Conservation (phyloP, 108 stramenopile species). For the Cafeteria roenbergensis region DNA sequence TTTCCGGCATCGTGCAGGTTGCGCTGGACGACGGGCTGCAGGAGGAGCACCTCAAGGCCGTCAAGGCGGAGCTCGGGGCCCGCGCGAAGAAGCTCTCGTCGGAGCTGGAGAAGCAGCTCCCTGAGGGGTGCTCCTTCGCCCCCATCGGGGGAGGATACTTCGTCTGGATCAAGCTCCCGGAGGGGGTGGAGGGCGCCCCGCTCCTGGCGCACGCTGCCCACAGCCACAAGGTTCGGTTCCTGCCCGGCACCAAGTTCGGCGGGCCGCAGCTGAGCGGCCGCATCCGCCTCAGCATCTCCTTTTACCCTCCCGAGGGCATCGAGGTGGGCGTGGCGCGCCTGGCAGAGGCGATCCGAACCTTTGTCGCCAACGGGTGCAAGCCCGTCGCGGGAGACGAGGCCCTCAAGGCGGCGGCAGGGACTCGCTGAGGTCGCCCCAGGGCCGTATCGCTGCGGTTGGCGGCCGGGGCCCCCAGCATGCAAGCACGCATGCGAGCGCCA, state of each 20-base stretch:
- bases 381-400: no score
- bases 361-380: conserved; percentile 12
- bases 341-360: conserved; percentile 14
- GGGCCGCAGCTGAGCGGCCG: background rate
- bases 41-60: conserved; percentile 15
- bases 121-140: background rate
- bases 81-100: conserved; percentile 1
- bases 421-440: no score
- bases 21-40: conserved; percentile 13
- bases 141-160: conserved; percentile 19
- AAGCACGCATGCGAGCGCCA: no score
- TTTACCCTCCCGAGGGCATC: conserved; percentile 11
- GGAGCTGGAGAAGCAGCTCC: conserved; percentile 9
- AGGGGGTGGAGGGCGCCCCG: conserved; percentile 4
- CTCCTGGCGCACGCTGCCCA: background rate
- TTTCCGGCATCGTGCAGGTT: conserved; percentile 7
- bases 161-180: conserved; percentile 15
- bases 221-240: conserved; percentile 17
- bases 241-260: conserved; percentile 17
- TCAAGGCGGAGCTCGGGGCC: background rate
- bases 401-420: no score
- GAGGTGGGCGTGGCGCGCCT: conserved; percentile 7
- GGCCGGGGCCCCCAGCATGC: no score
- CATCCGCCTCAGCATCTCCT: conserved; percentile 12
- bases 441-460: no score